Conservation (phyloP, 306 rosid genomes). For the Rosa persica region DNA sequence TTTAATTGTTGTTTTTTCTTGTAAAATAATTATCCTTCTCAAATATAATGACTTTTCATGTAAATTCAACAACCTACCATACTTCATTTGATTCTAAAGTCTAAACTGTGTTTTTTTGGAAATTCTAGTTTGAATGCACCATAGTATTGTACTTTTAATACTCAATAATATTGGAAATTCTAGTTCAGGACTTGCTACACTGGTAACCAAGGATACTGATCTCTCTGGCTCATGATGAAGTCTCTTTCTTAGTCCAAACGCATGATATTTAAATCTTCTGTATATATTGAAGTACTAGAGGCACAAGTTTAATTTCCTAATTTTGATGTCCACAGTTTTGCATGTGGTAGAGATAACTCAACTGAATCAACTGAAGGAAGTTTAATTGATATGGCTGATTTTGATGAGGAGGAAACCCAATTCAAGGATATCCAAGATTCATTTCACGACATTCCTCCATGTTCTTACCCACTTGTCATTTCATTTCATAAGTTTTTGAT, state of each 20-base stretch:
- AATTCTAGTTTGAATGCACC: no score
- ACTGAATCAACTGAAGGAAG: constrained; percentile 3
- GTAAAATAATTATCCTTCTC: neutral
- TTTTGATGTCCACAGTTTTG: constrained; percentile 37
- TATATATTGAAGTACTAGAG: neutral
- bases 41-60: neutral
- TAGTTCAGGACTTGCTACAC: neutral
- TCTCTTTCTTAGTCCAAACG: neutral
- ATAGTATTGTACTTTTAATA: no score
- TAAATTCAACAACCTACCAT: neutral
- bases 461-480: constrained; percentile 52
- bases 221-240: neutral
- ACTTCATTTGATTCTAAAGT: neutral
- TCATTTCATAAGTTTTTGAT: constrained; percentile 54
- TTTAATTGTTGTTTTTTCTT: neutral
- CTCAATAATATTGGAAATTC: neutral
- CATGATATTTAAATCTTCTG: neutral
- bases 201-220: neutral
- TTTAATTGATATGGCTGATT: constrained; percentile 32
- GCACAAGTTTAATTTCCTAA: neutral
- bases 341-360: constrained; percentile 28
- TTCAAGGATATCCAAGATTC: constrained; percentile 51
- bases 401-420: constrained; percentile 34
- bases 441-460: constrained; percentile 36
- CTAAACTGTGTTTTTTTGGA: neutral